Percentiles rank a stretch among this genome's conserved stretches.
Evolutionary conservation across 331 rosid genomes (phyloP).

Genomic region (Dryas integrifolia): DNA sequence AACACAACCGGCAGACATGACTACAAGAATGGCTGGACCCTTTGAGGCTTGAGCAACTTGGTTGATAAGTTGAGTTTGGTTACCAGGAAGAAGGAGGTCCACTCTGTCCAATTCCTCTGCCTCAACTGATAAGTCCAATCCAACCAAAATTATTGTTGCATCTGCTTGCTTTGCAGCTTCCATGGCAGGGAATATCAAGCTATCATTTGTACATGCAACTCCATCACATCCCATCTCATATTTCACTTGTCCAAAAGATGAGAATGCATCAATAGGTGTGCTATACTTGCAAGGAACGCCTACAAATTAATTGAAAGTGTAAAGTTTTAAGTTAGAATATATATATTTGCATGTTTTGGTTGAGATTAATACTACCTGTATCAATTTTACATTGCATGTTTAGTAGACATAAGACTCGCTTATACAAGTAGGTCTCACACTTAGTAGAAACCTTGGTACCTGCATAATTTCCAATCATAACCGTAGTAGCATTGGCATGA

Average conservation of each 20-base stretch:
- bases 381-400: too few species aligned
- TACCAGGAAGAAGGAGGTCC: slow-evolving; percentile 21
- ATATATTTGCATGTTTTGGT: too few species aligned
- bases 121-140: slow-evolving; percentile 16
- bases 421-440: too few species aligned
- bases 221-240: slow-evolving; percentile 15
- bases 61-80: slow-evolving; percentile 18
- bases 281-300: slow-evolving; percentile 17
- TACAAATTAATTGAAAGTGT: background rate
- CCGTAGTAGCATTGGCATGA: slow-evolving; percentile 23
- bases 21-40: slow-evolving; percentile 21
- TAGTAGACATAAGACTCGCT: too few species aligned
- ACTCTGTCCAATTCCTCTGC: slow-evolving; percentile 21
- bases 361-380: too few species aligned
- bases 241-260: background rate
- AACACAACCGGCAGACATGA: slow-evolving; percentile 21
- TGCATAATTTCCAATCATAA: slow-evolving; percentile 25
- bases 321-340: too few species aligned
- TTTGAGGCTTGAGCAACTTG: slow-evolving; percentile 19
- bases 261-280: slow-evolving; percentile 15
- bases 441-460: background rate
- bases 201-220: slow-evolving; percentile 9
- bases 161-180: slow-evolving; percentile 11
- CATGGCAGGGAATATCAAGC: slow-evolving; percentile 7
- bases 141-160: slow-evolving; percentile 11